phyloP scores from a whole-genome alignment of 306 rosid genomes.

The Geum urbanum region DNA sequence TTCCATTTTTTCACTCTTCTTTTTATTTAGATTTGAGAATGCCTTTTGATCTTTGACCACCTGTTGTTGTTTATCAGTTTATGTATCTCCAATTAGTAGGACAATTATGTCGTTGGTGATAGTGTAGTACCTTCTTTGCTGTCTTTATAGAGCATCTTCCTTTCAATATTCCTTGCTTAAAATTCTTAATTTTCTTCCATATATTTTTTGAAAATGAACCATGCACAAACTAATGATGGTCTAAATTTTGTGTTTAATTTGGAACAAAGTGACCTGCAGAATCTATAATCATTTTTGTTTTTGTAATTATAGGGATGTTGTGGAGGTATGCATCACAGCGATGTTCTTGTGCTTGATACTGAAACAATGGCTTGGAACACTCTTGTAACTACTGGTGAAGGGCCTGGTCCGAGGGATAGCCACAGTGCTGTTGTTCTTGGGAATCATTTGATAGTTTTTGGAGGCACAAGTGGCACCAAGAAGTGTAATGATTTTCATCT shows the following conservation, averaged over 20 bases:
- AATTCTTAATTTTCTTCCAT: slow-evolving; percentile 2
- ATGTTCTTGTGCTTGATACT: slow-evolving; percentile 67
- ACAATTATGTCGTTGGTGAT: slow-evolving; percentile 21
- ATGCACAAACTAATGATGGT: background rate
- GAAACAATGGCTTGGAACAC: slow-evolving; percentile 76
- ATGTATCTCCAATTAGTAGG: slow-evolving; percentile 37
- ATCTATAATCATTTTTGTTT: slow-evolving; percentile 8
- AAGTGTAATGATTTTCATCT: slow-evolving; percentile 79
- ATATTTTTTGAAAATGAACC: background rate
- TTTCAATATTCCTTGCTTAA: background rate
- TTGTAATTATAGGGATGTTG: slow-evolving; percentile 73
- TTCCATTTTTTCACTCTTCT: slow-evolving; percentile 35
- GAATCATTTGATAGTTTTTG: slow-evolving; percentile 74
- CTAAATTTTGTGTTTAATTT: background rate
- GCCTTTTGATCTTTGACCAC: background rate
- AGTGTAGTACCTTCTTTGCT: slow-evolving; percentile 24
- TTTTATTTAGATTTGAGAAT: slow-evolving; percentile 22
- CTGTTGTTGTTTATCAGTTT: slow-evolving; percentile 24
- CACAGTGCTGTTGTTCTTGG: slow-evolving; percentile 72
- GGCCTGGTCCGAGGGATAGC: slow-evolving; percentile 96
- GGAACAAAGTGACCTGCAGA: background rate
- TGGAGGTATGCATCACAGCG: slow-evolving; percentile 86
- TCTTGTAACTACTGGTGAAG: slow-evolving; percentile 55
- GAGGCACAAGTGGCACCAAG: slow-evolving; percentile 89
- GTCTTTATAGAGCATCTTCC: slow-evolving; percentile 26